Evolutionary conservation across 2,329 filamentous ascomycete species (phyloP).

Genomic region (Aotearoamyces nothofagi): DNA sequence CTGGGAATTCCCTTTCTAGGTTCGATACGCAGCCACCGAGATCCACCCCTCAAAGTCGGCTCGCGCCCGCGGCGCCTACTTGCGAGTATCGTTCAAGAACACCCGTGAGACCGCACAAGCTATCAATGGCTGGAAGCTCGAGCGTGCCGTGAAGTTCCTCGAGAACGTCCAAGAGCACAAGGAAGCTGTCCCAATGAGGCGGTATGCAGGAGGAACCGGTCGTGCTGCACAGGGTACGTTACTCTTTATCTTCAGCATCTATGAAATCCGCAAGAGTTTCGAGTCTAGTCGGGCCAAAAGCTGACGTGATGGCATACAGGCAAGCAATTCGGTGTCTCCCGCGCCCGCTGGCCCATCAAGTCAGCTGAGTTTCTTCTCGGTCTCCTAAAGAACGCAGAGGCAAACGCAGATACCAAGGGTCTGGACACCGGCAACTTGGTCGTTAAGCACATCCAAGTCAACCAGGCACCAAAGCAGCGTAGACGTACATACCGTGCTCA

Average conservation of each 20-base stretch:
- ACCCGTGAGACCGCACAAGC: constrained; percentile 98
- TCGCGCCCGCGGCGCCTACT: constrained; percentile 95
- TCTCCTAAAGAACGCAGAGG: constrained; percentile 94
- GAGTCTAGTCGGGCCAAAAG: constrained; percentile 4
- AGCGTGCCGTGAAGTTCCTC: constrained; percentile 90
- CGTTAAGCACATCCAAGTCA: constrained; percentile 99
- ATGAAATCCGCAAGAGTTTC: neutral
- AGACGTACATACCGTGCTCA: constrained; percentile 99
- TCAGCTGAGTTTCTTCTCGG: constrained; percentile 95
- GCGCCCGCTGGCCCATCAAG: constrained; percentile 98
- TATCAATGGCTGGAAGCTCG: constrained; percentile 97
- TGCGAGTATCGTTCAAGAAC: constrained; percentile 99
- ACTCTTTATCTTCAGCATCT: too few species aligned
- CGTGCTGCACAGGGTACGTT: constrained; percentile 91
- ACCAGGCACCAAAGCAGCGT: constrained; percentile 99
- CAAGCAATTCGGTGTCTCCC: constrained; percentile 97
- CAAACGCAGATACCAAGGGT: constrained; percentile 93
- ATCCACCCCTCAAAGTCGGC: constrained; percentile 86
- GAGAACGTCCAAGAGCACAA: constrained; percentile 96
- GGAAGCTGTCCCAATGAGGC: constrained; percentile 96
- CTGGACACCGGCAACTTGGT: constrained; percentile 94
- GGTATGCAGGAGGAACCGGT: constrained; percentile 91
- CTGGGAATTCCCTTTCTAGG: constrained; percentile 30
- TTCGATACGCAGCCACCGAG: constrained; percentile 90
- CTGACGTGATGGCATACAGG: constrained; percentile 39